phyloP scores from a whole-genome alignment of 176 grass and related monocot species.

The Otatea glauca region DNA sequence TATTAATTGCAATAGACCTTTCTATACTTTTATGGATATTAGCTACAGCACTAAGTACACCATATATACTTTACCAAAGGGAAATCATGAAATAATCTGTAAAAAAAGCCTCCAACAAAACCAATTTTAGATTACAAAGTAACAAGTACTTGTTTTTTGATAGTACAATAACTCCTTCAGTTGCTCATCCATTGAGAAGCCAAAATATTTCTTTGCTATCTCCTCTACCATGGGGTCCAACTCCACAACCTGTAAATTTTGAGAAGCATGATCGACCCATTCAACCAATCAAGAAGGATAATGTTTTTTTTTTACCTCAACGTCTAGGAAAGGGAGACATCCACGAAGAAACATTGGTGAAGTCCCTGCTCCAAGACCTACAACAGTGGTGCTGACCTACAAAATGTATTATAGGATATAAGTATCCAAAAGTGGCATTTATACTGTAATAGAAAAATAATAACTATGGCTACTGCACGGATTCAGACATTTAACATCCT shows the following conservation, averaged over 20 bases:
- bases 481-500: too few species aligned
- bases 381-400: too few species aligned
- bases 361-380: too few species aligned
- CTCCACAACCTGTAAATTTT: slow-evolving; percentile 73
- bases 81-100: not conserved
- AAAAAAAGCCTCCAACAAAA: not conserved
- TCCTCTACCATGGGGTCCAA: slow-evolving; percentile 86
- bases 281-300: not conserved
- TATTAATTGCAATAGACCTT: not conserved
- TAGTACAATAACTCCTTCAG: slow-evolving; percentile 55
- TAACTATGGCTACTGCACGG: too few species aligned
- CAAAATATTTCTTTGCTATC: slow-evolving; percentile 75
- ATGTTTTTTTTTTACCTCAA: slow-evolving; percentile 60
- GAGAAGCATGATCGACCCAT: slow-evolving; percentile 30
- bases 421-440: too few species aligned
- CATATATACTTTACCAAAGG: not conserved
- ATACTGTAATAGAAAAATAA: too few species aligned
- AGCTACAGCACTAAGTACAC: slow-evolving; percentile 7
- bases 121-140: slow-evolving; percentile 18
- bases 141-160: not conserved
- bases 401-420: too few species aligned
- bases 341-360: slow-evolving; percentile 94
- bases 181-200: slow-evolving; percentile 67
- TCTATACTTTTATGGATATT: slow-evolving; percentile 1
- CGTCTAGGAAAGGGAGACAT: slow-evolving; percentile 83